Evolutionary conservation across 345 rosid genomes (phyloP), one percentile per base, ranked within the genome.

Genomic region (Citrus sinensis): DNA sequence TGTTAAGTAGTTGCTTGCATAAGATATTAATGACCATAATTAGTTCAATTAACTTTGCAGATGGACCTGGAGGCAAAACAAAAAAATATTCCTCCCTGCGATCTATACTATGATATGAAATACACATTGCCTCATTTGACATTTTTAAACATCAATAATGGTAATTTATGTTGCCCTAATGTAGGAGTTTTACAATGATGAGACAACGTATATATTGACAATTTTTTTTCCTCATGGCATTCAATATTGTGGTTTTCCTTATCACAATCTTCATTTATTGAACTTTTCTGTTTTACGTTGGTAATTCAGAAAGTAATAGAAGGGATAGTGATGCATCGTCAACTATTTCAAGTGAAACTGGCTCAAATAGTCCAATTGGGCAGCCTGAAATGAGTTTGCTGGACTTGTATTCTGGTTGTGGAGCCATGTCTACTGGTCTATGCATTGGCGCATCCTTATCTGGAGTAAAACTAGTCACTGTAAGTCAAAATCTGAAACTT

Each of bases 361-460:
- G 77, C 10, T 84, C 85, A 19, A 75, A 84, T n/a, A 24, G 55
- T 46, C 51, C 34, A 7, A 24, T 7, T 16, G 70, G n/a, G 1
- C 71, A 61, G 19, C 42, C 76, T 4, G 82, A 81, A 58, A 78
- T 80, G 42, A 56, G 65, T 74, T 78, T 88, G 27, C 46, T 88
- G 65, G 88, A 88, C 72, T 51, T 88, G 4, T 88, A 88, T 49
- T 73, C 82, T 34, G 89, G 91, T 0, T 88, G 89, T 63, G 87
- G 87, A 25, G 91, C 83, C 9, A 86, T 88, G 91, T 88, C 91
- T 4, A 85, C 91, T 56, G 85, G 91, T 9, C 61, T 88, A 7
- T 82, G 83, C 80, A 80, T 82, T 64, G 91, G 88, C 7, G 82
- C 89, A 30, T 62, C 84, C 34, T n/a, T 88, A 2, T 81, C 87